Conservation (phyloP, 345 rosid species). For the Eucalyptus brandiana region DNA sequence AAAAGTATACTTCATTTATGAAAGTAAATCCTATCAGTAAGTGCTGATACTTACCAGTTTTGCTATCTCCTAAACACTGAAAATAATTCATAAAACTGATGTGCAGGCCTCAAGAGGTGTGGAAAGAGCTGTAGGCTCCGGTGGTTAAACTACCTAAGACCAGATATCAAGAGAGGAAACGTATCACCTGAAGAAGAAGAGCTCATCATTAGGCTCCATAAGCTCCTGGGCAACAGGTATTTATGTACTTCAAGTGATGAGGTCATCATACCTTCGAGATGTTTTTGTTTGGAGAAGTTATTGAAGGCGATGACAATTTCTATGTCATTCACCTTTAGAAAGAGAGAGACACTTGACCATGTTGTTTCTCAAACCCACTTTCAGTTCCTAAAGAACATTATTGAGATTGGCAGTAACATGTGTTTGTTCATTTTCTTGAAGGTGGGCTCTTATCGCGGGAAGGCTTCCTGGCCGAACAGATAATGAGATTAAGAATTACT, state of each 20-base stretch:
- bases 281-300: not conserved
- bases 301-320: not conserved
- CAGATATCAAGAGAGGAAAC: constrained; percentile 5
- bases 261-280: not conserved
- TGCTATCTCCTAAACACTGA: not conserved
- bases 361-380: not conserved
- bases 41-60: not conserved
- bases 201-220: constrained; percentile 7
- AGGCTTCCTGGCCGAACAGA: constrained; percentile 6
- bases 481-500: constrained; percentile 5
- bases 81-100: not conserved
- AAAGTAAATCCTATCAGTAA: not conserved
- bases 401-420: not conserved
- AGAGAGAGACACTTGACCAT: not conserved
- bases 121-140: constrained; percentile 9
- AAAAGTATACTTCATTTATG: not conserved
- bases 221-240: not conserved
- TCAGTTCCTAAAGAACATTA: not conserved
- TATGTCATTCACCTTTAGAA: not conserved
- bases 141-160: constrained; percentile 3
- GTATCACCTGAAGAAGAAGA: constrained; percentile 4
- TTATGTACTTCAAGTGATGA: not conserved
- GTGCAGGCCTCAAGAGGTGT: not conserved
- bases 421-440: not conserved
- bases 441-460: not conserved